These are phyloP conservation scores for Syncephalastrum monosporum DNA, from an alignment of 371 early-diverging fungal genomes.

Conservation along the genomic window DNA sequence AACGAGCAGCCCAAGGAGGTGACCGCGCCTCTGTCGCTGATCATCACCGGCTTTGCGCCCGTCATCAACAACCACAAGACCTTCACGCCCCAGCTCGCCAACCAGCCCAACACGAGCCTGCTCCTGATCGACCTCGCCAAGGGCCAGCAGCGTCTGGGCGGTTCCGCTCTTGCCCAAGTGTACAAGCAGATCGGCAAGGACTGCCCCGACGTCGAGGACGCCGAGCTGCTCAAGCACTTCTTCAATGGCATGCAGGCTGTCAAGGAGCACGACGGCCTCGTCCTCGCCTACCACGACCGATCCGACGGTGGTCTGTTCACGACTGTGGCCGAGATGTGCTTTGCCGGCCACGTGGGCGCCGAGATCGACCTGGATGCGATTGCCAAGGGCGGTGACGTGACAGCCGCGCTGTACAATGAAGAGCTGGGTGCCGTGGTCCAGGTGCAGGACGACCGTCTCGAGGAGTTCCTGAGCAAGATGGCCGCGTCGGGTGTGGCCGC, in stretches of 20 bases:
- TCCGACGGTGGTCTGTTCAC: conserved; percentile 95
- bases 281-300: conserved; percentile 96
- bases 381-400: conserved; percentile 48
- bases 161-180: conserved; percentile 91
- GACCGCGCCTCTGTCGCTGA: conserved; percentile 85
- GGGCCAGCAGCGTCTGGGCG: conserved; percentile 89
- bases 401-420: conserved; percentile 85
- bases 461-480: conserved; percentile 54
- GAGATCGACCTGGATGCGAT: conserved; percentile 59
- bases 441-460: conserved; percentile 63
- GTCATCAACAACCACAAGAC: conserved; percentile 83
- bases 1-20: conserved; percentile 59
- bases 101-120: conserved; percentile 56
- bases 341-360: conserved; percentile 90
- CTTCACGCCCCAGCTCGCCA: conserved; percentile 82
- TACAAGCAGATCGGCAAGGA: conserved; percentile 82
- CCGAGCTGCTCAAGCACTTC: conserved; percentile 68
- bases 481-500: conserved; percentile 52
- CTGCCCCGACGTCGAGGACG: conserved; percentile 86
- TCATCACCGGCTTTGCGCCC: conserved; percentile 90
- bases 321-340: conserved; percentile 91
- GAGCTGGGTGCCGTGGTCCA: conserved; percentile 96
- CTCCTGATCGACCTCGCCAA: conserved; percentile 82
- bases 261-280: conserved; percentile 43
- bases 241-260: conserved; percentile 73